These are phyloP conservation scores for Linum usitatissimum DNA, from an alignment of 345 rosid species.

Conservation along the genomic window DNA sequence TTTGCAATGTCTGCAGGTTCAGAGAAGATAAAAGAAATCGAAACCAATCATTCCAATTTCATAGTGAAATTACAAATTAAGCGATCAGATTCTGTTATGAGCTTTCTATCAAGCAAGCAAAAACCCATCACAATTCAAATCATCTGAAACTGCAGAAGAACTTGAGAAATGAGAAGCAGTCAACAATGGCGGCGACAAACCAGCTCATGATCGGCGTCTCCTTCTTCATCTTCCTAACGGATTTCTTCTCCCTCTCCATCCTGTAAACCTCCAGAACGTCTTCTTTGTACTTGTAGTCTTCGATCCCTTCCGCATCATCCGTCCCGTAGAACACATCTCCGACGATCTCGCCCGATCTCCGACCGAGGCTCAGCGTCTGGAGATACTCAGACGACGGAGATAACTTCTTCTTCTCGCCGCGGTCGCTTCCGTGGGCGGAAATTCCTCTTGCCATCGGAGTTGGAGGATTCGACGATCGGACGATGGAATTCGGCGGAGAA, in stretches of 20 bases:
- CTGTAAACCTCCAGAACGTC: constrained; percentile 21
- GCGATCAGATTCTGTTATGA: no score
- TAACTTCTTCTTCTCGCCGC: not conserved
- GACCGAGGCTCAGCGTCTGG: not conserved
- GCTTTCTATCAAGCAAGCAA: no score
- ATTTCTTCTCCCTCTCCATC: constrained; percentile 16
- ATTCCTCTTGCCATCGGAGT: no score
- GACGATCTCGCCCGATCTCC: not conserved
- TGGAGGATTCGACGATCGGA: no score
- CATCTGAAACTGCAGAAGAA: constrained; percentile 1
- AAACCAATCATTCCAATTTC: no score
- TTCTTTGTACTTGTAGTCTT: constrained; percentile 14
- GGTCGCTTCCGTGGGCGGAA: not conserved
- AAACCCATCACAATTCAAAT: not conserved
- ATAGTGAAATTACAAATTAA: no score
- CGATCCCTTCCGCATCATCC: constrained; percentile 13
- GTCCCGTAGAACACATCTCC: constrained; percentile 22
- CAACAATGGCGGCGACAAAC: not conserved
- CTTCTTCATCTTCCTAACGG: not conserved
- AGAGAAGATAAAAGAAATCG: constrained; percentile 19
- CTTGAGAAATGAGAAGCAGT: constrained; percentile 17
- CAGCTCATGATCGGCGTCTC: no score
- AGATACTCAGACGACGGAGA: not conserved
- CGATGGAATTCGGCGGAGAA: no score
- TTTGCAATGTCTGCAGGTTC: constrained; percentile 20